Conservation (phyloP, 108 stramenopile genomes). For the Nitzschia sp. region DNA sequence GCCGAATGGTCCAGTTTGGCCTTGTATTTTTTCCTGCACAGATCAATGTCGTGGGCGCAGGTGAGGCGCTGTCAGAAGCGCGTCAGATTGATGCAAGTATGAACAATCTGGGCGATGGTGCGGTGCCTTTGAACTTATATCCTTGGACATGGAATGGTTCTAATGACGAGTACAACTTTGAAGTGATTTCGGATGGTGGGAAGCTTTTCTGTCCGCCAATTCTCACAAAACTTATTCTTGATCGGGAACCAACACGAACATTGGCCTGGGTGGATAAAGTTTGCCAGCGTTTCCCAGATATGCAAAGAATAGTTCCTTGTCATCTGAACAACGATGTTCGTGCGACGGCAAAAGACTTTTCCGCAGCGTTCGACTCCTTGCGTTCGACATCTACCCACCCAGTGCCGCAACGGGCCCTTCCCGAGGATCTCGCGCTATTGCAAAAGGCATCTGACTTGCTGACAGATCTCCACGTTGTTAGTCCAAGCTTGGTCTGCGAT, state of each 20-base stretch:
- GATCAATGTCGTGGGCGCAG: conserved; percentile 66
- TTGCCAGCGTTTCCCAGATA: conserved; percentile 63
- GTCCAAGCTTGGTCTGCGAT: conserved; percentile 74
- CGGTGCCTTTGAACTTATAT: conserved; percentile 69
- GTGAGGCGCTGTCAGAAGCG: conserved; percentile 52
- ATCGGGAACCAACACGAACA: conserved; percentile 72
- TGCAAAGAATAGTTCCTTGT: conserved; percentile 80
- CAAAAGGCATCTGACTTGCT: conserved; percentile 79
- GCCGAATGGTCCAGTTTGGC: conserved; percentile 88
- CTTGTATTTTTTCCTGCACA: conserved; percentile 91
- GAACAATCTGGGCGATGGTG: conserved; percentile 66
- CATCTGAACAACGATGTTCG: conserved; percentile 86
- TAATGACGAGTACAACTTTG: conserved; percentile 57
- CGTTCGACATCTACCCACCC: conserved; percentile 49
- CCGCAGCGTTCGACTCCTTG: conserved; percentile 75
- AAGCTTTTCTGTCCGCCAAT: conserved; percentile 89
- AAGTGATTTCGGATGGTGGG: conserved; percentile 60
- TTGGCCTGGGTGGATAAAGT: conserved; percentile 85
- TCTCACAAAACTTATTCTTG: conserved; percentile 86
- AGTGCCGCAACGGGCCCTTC: conserved; percentile 59
- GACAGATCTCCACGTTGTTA: conserved; percentile 70
- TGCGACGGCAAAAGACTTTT: conserved; percentile 62
- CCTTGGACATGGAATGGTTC: conserved; percentile 84
- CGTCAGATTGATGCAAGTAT: conserved; percentile 45
- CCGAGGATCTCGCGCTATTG: conserved; percentile 79